Evolutionary conservation across 1,284 basidiomycete genomes (phyloP).

Genomic region (Gymnopus androsaceus): DNA sequence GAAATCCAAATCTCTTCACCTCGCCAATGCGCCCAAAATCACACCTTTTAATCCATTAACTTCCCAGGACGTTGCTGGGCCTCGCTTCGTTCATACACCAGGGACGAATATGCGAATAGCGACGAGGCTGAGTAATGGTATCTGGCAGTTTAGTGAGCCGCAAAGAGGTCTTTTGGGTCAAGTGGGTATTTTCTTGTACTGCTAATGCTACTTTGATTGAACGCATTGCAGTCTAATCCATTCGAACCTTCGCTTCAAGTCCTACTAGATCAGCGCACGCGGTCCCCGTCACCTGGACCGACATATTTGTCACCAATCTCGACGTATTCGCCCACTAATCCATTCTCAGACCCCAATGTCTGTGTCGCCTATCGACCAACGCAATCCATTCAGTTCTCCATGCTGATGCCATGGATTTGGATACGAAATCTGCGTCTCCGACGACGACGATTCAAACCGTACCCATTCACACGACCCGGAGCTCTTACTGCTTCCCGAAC

Average conservation of each 20-base stretch:
- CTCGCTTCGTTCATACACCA: conserved; percentile 14
- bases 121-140: conserved; percentile 13
- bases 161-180: not conserved
- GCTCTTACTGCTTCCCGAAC: not conserved
- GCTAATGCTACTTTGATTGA: too few species aligned
- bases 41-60: conserved; percentile 11
- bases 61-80: not conserved
- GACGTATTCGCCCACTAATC: not conserved
- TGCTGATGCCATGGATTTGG: too few species aligned
- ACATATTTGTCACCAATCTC: not conserved
- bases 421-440: too few species aligned
- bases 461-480: not conserved
- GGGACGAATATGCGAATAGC: conserved; percentile 18
- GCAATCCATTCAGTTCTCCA: too few species aligned
- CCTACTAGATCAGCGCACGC: too few species aligned
- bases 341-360: not conserved
- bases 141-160: conserved; percentile 15
- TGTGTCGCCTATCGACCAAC: too few species aligned
- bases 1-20: too few species aligned
- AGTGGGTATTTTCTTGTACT: conserved; percentile 1
- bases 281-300: not conserved
- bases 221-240: too few species aligned
- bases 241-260: too few species aligned
- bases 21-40: conserved; percentile 14
- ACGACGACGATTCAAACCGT: not conserved